These are phyloP conservation scores for barley (Hordeum vulgare) DNA, from an alignment of 176 grass and related monocot genomes.

Conservation along the genomic window MorexV3_pseudomolecules_assembly NC_058520.1:613363446-613363945, in stretches of 20 bases:
- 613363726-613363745: background rate
- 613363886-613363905: constrained; percentile 33
- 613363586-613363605: background rate
- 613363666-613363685: background rate
- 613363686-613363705: background rate
- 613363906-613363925: constrained; percentile 8
- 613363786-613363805: constrained; percentile 9
- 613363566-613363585: background rate
- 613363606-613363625: background rate
- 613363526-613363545: background rate
- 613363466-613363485: constrained; percentile 17
- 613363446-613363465: constrained; percentile 41
- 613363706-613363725: constrained; percentile 21
- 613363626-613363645: background rate
- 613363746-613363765: background rate
- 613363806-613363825: background rate
- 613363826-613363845: constrained; percentile 18
- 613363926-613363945: background rate
- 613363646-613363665: background rate
- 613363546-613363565: background rate
- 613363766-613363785: constrained; percentile 16
- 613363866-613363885: constrained; percentile 3
- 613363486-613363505: constrained; percentile 9
- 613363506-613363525: background rate
- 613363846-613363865: constrained; percentile 26